A percentile compares a stretch with the other conserved stretches of the same genome.
Evolutionary conservation across 352 stramenopile genomes (phyloP).

Genomic region (Globisporangium middletonii): DNA sequence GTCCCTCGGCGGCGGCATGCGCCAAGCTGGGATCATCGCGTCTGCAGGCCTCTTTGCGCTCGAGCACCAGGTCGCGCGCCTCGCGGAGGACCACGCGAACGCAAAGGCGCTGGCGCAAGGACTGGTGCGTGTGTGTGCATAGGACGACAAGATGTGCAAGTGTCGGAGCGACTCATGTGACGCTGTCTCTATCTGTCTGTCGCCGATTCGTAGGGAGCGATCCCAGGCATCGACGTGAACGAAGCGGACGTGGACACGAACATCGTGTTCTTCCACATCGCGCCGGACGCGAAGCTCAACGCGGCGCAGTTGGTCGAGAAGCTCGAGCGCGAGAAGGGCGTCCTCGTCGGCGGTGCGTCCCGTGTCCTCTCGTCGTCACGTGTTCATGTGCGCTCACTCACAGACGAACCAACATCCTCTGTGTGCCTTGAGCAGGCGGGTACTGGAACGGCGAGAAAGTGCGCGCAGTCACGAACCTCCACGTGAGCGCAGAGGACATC

Average conservation of each 20-base stretch:
- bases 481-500: slow-evolving; percentile 60
- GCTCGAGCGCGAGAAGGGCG: slow-evolving; percentile 58
- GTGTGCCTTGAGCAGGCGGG: slow-evolving; percentile 17
- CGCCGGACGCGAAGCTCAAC: slow-evolving; percentile 50
- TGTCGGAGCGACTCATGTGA: not conserved
- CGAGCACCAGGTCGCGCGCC: slow-evolving; percentile 79
- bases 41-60: slow-evolving; percentile 90
- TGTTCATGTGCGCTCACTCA: not conserved
- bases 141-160: not conserved
- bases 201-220: slow-evolving; percentile 17
- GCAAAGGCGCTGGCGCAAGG: slow-evolving; percentile 62
- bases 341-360: slow-evolving; percentile 48
- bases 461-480: slow-evolving; percentile 69
- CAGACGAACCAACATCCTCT: not conserved
- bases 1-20: slow-evolving; percentile 96
- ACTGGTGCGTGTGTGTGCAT: slow-evolving; percentile 22
- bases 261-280: slow-evolving; percentile 80
- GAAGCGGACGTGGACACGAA: slow-evolving; percentile 78
- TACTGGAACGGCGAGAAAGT: slow-evolving; percentile 61
- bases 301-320: slow-evolving; percentile 41
- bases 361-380: not conserved
- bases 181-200: not conserved
- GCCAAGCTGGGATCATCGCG: slow-evolving; percentile 93
- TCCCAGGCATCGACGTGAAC: slow-evolving; percentile 66
- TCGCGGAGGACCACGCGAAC: slow-evolving; percentile 80